These are phyloP conservation scores for Oryza longistaminata DNA, from an alignment of 176 grass and related monocot genomes.

Conservation along the genomic window DNA sequence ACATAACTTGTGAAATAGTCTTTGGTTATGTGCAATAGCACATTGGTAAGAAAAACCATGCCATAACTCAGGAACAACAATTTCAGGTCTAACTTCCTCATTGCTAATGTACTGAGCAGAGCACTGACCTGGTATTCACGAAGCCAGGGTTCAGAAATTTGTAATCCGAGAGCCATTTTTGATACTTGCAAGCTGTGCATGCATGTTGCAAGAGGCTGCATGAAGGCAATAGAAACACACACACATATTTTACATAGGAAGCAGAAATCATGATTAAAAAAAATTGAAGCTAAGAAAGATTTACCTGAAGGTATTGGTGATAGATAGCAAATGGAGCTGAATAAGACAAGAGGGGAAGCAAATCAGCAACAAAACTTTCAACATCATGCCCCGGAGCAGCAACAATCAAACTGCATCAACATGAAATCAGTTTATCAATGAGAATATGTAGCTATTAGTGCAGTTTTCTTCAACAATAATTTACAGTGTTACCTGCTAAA, in stretches of 20 bases:
- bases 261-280: neutral
- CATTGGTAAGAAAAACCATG: neutral
- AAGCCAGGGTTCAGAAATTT: conserved; percentile 95
- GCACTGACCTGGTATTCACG: conserved; percentile 90
- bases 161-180: conserved; percentile 75
- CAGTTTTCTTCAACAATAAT: neutral
- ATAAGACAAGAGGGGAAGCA: conserved; percentile 83
- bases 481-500: conserved; percentile 64
- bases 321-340: conserved; percentile 94
- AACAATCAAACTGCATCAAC: conserved; percentile 81
- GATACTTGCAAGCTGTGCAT: conserved; percentile 81
- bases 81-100: neutral
- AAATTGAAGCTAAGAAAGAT: neutral
- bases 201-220: conserved; percentile 87
- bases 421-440: conserved; percentile 23
- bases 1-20: neutral
- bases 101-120: neutral
- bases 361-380: conserved; percentile 62
- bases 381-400: conserved; percentile 77
- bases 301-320: conserved; percentile 89
- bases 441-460: neutral
- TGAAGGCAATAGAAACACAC: conserved; percentile 17
- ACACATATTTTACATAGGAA: conserved; percentile 13
- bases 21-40: neutral
- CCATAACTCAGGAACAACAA: neutral